phyloP scores from a whole-genome alignment of 2,329 filamentous ascomycete genomes.

The Nothophaeocryptopus gaeumannii region DNA sequence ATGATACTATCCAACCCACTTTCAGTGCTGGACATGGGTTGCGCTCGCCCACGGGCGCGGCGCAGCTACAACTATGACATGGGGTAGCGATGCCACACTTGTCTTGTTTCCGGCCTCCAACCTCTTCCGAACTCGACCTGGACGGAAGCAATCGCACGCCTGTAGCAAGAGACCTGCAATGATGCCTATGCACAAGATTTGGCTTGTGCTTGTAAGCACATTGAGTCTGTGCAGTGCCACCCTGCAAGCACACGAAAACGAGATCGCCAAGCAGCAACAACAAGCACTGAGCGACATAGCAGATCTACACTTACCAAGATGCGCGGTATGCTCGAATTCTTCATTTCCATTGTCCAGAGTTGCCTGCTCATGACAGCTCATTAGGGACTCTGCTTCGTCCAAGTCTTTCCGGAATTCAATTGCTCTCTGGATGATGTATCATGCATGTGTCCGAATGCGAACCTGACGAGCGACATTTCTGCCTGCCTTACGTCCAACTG shows the following conservation, averaged over 20 bases:
- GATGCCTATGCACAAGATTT: too few relatives aligned
- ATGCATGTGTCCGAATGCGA: constrained; percentile 21
- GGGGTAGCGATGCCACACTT: too few relatives aligned
- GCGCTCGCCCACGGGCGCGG: too few relatives aligned
- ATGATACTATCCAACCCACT: too few relatives aligned
- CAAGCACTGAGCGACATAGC: constrained; percentile 4
- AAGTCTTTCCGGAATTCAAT: constrained; percentile 19
- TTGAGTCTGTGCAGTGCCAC: not conserved
- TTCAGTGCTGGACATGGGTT: too few relatives aligned
- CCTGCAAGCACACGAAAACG: not conserved
- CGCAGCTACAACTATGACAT: too few relatives aligned
- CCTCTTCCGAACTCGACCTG: too few relatives aligned
- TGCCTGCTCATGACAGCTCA: not conserved
- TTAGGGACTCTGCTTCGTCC: constrained; percentile 20
- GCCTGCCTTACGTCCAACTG: constrained; percentile 21
- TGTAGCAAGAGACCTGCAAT: too few relatives aligned
- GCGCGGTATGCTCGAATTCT: constrained; percentile 8
- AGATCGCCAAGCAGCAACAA: not conserved
- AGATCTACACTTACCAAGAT: constrained; percentile 12
- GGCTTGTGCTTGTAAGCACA: too few relatives aligned
- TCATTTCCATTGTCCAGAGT: too few relatives aligned
- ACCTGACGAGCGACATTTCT: constrained; percentile 19
- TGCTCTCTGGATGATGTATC: constrained; percentile 12
- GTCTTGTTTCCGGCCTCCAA: too few relatives aligned
- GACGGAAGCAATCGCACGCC: too few relatives aligned